A percentile compares a stretch with the other conserved stretches of the same genome.
Evolutionary conservation across 2,329 filamentous ascomycete species (phyloP).

Genomic region (Trichophyton schoenleinii): DNA sequence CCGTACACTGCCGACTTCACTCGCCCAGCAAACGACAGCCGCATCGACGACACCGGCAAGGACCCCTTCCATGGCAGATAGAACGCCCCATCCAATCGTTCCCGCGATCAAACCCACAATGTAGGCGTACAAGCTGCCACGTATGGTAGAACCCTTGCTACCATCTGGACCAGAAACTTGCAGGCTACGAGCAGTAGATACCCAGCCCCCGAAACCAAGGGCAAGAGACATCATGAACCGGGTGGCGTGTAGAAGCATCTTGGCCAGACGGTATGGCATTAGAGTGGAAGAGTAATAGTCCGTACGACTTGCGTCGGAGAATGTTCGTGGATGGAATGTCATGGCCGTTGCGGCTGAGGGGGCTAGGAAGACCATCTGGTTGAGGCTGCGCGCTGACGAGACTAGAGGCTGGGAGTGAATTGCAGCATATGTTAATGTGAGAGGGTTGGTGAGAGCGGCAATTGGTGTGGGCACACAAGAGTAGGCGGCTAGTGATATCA

Average conservation of each 20-base stretch:
- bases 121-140: conserved; percentile 86
- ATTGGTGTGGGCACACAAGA: conserved; percentile 76
- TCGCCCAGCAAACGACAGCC: conserved; percentile 86
- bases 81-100: conserved; percentile 86
- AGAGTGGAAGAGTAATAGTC: conserved; percentile 42
- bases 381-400: conserved; percentile 64
- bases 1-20: conserved; percentile 58
- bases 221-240: conserved; percentile 82
- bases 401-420: conserved; percentile 81
- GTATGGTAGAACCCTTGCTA: conserved; percentile 32
- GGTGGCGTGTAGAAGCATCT: conserved; percentile 80
- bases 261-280: conserved; percentile 81
- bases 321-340: conserved; percentile 38
- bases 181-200: conserved; percentile 74
- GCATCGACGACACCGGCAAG: conserved; percentile 78
- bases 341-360: conserved; percentile 57
- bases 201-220: conserved; percentile 92
- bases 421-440: conserved; percentile 83
- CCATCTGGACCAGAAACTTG: conserved; percentile 41
- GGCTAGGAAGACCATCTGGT: conserved; percentile 69
- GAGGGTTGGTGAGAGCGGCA: conserved; percentile 73
- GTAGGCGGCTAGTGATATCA: conserved; percentile 60
- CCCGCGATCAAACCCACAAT: conserved; percentile 84
- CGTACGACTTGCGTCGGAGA: conserved; percentile 29
- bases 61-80: conserved; percentile 83